Evolutionary conservation across 352 stramenopile species (phyloP).

Genomic region (Phytophthora fragariae): DNA sequence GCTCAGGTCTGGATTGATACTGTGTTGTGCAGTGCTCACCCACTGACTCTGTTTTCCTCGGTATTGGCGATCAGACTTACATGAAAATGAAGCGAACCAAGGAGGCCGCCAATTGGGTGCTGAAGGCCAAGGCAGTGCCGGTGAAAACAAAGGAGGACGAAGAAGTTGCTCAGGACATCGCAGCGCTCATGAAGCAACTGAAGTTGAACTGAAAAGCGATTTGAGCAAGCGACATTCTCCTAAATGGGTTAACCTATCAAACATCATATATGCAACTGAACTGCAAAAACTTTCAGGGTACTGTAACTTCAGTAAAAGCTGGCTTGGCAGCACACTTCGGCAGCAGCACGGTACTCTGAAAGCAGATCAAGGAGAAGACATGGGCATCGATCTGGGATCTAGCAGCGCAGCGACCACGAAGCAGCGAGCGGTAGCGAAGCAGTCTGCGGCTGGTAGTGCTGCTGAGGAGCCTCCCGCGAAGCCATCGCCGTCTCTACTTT

Average conservation of each 20-base stretch:
- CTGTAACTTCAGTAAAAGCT: background rate
- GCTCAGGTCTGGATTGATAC: slow-evolving; percentile 42
- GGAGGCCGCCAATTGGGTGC: slow-evolving; percentile 57
- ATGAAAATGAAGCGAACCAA: slow-evolving; percentile 67
- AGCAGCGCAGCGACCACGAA: slow-evolving; percentile 23
- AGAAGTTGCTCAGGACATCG: slow-evolving; percentile 53
- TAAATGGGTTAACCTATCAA: background rate
- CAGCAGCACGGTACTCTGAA: background rate
- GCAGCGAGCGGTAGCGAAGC: slow-evolving; percentile 17
- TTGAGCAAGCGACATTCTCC: background rate
- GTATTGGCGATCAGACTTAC: slow-evolving; percentile 48
- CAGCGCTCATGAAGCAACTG: slow-evolving; percentile 58
- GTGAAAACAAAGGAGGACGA: slow-evolving; percentile 73
- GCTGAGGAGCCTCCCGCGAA: slow-evolving; percentile 14
- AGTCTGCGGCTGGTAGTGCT: slow-evolving; percentile 3
- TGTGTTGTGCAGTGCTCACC: background rate
- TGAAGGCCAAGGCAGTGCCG: slow-evolving; percentile 54
- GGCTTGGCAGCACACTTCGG: background rate
- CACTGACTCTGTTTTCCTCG: background rate
- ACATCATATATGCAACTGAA: background rate
- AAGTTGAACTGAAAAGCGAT: slow-evolving; percentile 23
- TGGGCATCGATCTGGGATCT: slow-evolving; percentile 30
- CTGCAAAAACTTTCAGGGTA: background rate
- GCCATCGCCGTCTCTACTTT: slow-evolving; percentile 32
- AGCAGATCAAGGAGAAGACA: slow-evolving; percentile 8